Conservation (phyloP, 1,139 yeast genomes). For the Protomyces inouyei region DNA sequence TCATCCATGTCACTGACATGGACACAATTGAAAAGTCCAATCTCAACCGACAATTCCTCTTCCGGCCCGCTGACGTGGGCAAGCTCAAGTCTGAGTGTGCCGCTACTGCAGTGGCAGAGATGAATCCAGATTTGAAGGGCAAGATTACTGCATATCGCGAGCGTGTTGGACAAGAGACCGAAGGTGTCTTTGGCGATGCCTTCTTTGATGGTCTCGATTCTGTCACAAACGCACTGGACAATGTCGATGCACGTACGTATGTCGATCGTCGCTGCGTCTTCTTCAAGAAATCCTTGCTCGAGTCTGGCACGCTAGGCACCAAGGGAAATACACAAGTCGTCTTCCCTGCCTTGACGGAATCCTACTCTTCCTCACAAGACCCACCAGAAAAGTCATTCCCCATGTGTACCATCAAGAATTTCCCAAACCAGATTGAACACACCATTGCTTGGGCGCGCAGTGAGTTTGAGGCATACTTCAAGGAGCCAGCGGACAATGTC, state of each 20-base stretch:
- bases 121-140: constrained; percentile 80
- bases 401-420: constrained; percentile 89
- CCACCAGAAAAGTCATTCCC: constrained; percentile 99
- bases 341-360: constrained; percentile 86
- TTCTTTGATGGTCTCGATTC: constrained; percentile 82
- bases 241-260: constrained; percentile 95
- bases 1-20: constrained; percentile 80
- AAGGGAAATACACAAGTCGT: constrained; percentile 98
- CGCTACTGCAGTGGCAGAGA: constrained; percentile 69
- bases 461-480: constrained; percentile 86
- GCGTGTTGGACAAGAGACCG: constrained; percentile 92
- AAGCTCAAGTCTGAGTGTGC: constrained; percentile 87
- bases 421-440: constrained; percentile 97
- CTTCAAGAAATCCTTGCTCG: constrained; percentile 83
- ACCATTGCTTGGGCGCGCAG: constrained; percentile 99
- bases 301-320: constrained; percentile 96
- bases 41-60: constrained; percentile 90
- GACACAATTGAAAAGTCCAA: constrained; percentile 94
- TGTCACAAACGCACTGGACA: constrained; percentile 94
- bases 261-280: constrained; percentile 96
- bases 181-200: constrained; percentile 72
- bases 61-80: constrained; percentile 93
- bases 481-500: constrained; percentile 87
- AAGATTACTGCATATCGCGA: constrained; percentile 73
- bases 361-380: constrained; percentile 92